These are phyloP conservation scores for Fusarium mangiferae DNA, from an alignment of 2,329 filamentous ascomycete genomes.

Conservation along the genomic window DNA sequence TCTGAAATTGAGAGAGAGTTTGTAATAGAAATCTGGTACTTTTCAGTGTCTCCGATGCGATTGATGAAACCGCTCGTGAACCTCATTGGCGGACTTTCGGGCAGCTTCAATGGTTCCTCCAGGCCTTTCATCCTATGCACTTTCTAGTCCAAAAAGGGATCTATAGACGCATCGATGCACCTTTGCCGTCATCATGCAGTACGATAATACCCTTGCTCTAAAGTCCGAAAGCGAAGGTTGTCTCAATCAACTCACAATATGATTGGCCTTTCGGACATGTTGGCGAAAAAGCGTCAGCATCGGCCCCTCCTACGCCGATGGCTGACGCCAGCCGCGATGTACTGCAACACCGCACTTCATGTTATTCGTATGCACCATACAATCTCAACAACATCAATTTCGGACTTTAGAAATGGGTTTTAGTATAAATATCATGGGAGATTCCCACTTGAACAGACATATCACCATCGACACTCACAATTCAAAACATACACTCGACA, in stretches of 20 bases:
- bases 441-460: neutral
- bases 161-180: neutral
- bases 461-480: neutral
- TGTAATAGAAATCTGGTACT: neutral
- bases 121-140: neutral
- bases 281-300: neutral
- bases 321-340: constrained; percentile 36
- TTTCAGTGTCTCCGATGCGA: too few species aligned
- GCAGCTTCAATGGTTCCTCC: too few species aligned
- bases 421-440: constrained; percentile 2
- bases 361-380: neutral
- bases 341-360: neutral
- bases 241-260: neutral
- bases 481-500: neutral
- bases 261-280: neutral
- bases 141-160: neutral
- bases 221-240: neutral
- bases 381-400: neutral
- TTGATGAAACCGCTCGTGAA: neutral
- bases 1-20: neutral
- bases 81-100: neutral
- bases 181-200: neutral
- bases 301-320: neutral
- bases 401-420: constrained; percentile 5
- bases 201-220: neutral